A percentile compares a stretch with the other conserved stretches of the same genome.
Evolutionary conservation across 495 filamentous ascomycete genomes (phyloP).

Genomic region (Delitschia confertaspora): DNA sequence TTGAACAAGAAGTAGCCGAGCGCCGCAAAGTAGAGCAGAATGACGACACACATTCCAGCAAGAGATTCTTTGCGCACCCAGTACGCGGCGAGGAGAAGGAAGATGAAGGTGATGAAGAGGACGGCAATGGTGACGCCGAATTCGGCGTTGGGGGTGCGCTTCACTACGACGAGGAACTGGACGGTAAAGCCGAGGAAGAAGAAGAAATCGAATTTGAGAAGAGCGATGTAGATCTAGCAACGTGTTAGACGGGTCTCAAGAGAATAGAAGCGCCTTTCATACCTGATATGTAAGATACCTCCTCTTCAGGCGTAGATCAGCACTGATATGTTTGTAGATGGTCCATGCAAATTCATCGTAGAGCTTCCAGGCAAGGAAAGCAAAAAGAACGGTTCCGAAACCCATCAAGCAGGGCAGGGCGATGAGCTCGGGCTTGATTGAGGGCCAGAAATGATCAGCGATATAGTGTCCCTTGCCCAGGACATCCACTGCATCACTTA

Average conservation of each 20-base stretch:
- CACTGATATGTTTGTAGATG: conserved; percentile 98
- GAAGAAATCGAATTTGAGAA: conserved; percentile 99
- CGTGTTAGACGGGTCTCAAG: conserved; percentile 25
- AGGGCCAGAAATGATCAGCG: conserved; percentile 47
- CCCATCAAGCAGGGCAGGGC: conserved; percentile 79
- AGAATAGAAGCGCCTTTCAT: conserved; percentile 29
- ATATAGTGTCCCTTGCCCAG: conserved; percentile 33
- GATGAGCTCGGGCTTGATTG: conserved; percentile 66
- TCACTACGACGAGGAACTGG: conserved; percentile 91
- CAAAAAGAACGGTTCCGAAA: conserved; percentile 61
- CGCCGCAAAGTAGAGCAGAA: conserved; percentile 78
- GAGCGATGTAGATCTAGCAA: conserved; percentile 86
- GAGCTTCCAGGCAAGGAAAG: conserved; percentile 78
- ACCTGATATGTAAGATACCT: conserved; percentile 96
- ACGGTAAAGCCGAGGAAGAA: conserved; percentile 98
- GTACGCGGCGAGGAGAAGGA: conserved; percentile 74
- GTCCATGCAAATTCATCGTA: conserved; percentile 99
- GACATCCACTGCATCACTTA: conserved; percentile 55
- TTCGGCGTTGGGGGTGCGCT: conserved; percentile 56
- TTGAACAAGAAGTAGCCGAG: conserved; percentile 98
- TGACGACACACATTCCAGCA: conserved; percentile 65
- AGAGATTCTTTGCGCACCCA: conserved; percentile 75
- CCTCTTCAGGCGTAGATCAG: conserved; percentile 93
- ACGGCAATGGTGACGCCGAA: conserved; percentile 80
- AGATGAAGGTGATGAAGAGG: conserved; percentile 79